Percentiles rank a stretch among this genome's conserved stretches.
phyloP scores from a whole-genome alignment of 768 basidiomycete genomes.

The Dioszegia aurantiaca region DNA sequence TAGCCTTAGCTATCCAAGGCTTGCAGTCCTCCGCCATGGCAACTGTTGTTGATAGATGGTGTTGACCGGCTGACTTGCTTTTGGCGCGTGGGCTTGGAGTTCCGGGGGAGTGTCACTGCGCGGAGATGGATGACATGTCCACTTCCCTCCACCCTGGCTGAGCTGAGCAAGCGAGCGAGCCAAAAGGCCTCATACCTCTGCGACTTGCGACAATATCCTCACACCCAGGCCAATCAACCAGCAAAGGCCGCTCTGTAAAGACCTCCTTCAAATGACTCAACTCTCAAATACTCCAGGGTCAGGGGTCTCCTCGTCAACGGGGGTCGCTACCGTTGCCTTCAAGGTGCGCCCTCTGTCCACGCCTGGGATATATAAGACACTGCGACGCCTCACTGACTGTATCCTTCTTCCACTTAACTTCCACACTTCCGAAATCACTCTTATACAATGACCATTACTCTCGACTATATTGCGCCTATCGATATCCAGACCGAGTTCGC shows the following conservation, averaged over 20 bases:
- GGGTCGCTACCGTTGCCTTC: constrained; percentile 31
- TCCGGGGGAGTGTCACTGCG: too few relatives aligned
- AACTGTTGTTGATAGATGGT: neutral
- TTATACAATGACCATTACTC: neutral
- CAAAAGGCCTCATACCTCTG: constrained; percentile 12
- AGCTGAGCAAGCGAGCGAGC: neutral
- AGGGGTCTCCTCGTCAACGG: too few relatives aligned
- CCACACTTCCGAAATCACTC: neutral
- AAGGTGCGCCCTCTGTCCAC: constrained; percentile 22
- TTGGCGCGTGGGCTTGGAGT: neutral
- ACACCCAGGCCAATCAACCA: too few relatives aligned
- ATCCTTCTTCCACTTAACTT: neutral
- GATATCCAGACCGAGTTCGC: constrained; percentile 50
- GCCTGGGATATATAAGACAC: constrained; percentile 1
- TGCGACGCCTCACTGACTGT: neutral
- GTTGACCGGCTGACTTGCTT: neutral
- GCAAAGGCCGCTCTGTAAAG: too few relatives aligned
- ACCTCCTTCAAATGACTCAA: too few relatives aligned
- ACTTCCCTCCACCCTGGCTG: neutral
- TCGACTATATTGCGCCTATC: constrained; percentile 1
- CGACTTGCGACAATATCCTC: neutral
- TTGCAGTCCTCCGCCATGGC: neutral
- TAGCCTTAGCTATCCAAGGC: constrained; percentile 29
- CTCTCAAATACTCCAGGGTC: too few relatives aligned
- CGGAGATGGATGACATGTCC: constrained; percentile 2